phyloP scores from a whole-genome alignment of 345 rosid species.

The Murraya koenigii region DNA sequence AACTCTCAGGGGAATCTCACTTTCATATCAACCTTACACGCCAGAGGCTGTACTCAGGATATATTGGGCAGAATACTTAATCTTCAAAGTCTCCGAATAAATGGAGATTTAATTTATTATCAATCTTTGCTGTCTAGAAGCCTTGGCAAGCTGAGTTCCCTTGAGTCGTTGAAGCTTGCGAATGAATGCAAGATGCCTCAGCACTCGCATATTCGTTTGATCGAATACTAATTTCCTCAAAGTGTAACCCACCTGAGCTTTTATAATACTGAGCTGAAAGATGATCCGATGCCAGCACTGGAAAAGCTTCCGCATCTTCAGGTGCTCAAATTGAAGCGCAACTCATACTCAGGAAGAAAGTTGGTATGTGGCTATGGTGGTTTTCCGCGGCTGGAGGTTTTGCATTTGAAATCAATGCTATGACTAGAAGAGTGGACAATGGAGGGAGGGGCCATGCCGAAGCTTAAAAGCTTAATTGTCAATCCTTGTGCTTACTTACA shows the following conservation, averaged over 20 bases:
- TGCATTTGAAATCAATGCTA: slow-evolving; percentile 3
- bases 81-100: not conserved
- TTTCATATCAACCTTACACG: too few species aligned
- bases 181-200: not conserved
- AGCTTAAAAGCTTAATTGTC: not conserved
- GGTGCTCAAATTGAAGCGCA: not conserved
- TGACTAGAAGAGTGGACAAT: slow-evolving; percentile 7
- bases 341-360: not conserved
- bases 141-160: not conserved
- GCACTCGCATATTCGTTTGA: not conserved
- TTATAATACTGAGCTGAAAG: not conserved
- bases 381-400: not conserved
- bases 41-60: not conserved
- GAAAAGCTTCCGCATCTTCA: not conserved
- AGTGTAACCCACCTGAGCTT: not conserved
- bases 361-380: not conserved
- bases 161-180: not conserved
- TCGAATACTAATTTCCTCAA: not conserved
- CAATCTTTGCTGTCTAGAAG: not conserved
- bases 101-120: not conserved
- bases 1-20: too few species aligned
- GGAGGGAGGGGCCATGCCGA: not conserved
- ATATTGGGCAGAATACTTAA: not conserved
- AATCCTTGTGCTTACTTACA: not conserved
- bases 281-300: not conserved